Conservation (phyloP, 768 basidiomycete species). For the Termitomyces sp. region DNA sequence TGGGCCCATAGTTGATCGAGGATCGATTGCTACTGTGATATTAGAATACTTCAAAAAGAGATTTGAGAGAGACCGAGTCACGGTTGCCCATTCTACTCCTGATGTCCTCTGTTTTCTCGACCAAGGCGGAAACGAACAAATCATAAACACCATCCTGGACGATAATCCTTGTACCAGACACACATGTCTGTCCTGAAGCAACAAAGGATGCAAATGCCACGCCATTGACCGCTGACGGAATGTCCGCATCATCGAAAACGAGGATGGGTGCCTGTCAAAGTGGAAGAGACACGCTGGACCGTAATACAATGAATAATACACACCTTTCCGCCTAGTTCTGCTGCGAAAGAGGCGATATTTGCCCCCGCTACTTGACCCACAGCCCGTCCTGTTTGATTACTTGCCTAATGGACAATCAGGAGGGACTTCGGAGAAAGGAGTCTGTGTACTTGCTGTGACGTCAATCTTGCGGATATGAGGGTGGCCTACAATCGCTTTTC, state of each 20-base stretch:
- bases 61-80: constrained; percentile 27
- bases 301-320: neutral
- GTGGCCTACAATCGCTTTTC: constrained; percentile 59
- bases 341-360: constrained; percentile 72
- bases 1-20: constrained; percentile 70
- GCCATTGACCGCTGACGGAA: constrained; percentile 73
- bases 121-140: constrained; percentile 53
- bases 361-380: constrained; percentile 68
- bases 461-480: constrained; percentile 75
- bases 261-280: constrained; percentile 64
- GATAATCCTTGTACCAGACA: constrained; percentile 84
- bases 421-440: neutral
- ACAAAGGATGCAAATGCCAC: constrained; percentile 80
- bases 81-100: constrained; percentile 72
- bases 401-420: constrained; percentile 44
- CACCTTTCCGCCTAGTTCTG: constrained; percentile 85
- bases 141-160: constrained; percentile 68
- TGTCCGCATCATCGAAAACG: constrained; percentile 74
- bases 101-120: constrained; percentile 59
- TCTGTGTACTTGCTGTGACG: constrained; percentile 52
- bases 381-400: constrained; percentile 70
- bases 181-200: constrained; percentile 86
- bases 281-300: neutral
- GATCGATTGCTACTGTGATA: constrained; percentile 52
- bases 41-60: neutral